Base-by-base conservation (phyloP, 176 grass and related monocot genomes). In the Lolium multiflorum region DNA sequence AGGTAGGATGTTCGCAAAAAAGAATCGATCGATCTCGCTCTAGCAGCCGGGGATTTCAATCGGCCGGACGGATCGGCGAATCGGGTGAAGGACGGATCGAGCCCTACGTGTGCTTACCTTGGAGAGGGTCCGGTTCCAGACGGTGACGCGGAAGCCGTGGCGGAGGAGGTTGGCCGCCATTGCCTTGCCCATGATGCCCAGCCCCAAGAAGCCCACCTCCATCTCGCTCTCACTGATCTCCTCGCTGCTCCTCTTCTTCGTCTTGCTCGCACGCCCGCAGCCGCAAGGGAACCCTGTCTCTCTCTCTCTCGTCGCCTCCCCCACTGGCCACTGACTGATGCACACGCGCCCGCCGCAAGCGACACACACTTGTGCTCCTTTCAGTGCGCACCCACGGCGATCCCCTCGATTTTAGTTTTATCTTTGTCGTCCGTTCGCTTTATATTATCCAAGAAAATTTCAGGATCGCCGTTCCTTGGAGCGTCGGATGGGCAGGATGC, bases 181-280 rank as follows among this genome's bases (percentile, higher is more conserved):
- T 75, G 97, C 97, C 73, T 93, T 99, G 21, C 97, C 94, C 94
- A 99, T 99, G 86, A 99, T 99, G 43, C 94, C 94, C 38, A 99
- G 83, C 47, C 97, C 97, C 82, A 94, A 25, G 85, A 99, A 99
- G 1, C 97, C 97, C 18, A 96, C 92, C 94, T 99, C 97, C 97
- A 99, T 96, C 87, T 56, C 54, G 1, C 48, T 50, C 50, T 52
- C 14, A 28, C 28, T 28, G 28, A 28, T 28, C 50, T 46, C 55
- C 14, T 13, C 47, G 11, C 77, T 81, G 17, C 18, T 37, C 37
- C 68, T 25, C 51, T 14, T 2, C 47, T 47, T 68, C n/a, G 24
- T 52, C 64, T 41, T 66, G 81, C 43, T 49, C n/a, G 39, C 68
- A n/a, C 38, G 18, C 64, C 68, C 38, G 39, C 0, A n/a, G 39